Conservation (phyloP, 2,329 filamentous ascomycete species). For the Huntiella moniliformis region DNA sequence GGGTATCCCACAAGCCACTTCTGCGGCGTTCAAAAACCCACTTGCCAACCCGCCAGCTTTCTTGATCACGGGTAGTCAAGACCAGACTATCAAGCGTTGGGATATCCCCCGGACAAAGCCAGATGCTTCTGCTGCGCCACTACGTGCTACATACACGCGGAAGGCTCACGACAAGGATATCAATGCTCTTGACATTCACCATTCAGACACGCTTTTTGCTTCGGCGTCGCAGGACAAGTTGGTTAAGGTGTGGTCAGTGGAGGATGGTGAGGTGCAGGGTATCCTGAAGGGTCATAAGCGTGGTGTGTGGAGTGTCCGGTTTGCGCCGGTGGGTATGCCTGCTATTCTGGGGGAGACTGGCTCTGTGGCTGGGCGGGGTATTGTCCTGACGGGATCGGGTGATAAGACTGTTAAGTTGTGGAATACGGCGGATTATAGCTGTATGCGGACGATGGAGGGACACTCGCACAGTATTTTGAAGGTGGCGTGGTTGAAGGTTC, state of each 20-base stretch:
- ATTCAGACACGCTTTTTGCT: conserved; percentile 62
- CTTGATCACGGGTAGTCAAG: conserved; percentile 80
- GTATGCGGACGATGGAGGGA: conserved; percentile 83
- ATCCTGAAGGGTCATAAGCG: conserved; percentile 83
- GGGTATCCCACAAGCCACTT: conserved; percentile 44
- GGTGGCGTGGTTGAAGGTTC: conserved; percentile 61
- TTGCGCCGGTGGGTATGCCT: conserved; percentile 63
- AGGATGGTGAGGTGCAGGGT: conserved; percentile 77
- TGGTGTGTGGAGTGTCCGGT: conserved; percentile 90
- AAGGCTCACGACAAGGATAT: conserved; percentile 99
- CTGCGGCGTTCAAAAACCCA: conserved; percentile 52
- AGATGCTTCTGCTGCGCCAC: conserved; percentile 23
- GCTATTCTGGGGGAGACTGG: conserved; percentile 53
- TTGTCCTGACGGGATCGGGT: conserved; percentile 77
- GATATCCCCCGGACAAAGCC: conserved; percentile 46
- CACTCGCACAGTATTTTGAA: conserved; percentile 93
- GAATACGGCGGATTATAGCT: conserved; percentile 83
- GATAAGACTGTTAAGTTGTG: conserved; percentile 94
- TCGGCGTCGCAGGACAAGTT: conserved; percentile 93
- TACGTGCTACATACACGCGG: conserved; percentile 62
- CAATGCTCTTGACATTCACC: conserved; percentile 75
- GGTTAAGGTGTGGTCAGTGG: conserved; percentile 87
- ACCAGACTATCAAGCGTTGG: conserved; percentile 91
- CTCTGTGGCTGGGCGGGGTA: conserved; percentile 55
- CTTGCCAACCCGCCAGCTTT: conserved; percentile 66